Evolutionary conservation across 1,284 basidiomycete species (phyloP).

Genomic region (Kwoniella shivajii): DNA sequence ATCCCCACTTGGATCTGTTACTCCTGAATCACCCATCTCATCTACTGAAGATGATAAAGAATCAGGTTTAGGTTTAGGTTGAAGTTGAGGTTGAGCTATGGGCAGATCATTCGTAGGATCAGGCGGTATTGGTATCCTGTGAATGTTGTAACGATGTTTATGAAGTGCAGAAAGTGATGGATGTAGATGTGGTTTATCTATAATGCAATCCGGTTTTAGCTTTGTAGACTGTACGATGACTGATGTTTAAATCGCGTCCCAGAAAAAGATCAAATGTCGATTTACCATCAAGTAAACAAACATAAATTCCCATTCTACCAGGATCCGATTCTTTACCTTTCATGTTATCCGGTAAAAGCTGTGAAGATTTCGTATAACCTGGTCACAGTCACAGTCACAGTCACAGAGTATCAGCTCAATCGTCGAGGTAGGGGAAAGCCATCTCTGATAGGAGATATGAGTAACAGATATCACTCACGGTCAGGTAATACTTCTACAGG

Average conservation of each 20-base stretch:
- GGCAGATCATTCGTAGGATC: conserved; percentile 25
- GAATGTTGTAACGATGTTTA: conserved; percentile 28
- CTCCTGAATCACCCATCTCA: neutral
- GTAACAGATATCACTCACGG: conserved; percentile 13
- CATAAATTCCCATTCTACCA: conserved; percentile 32
- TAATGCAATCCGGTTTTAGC: neutral
- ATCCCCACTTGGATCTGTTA: neutral
- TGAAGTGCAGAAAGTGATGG: conserved; percentile 30
- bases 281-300: conserved; percentile 37
- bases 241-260: neutral
- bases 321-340: conserved; percentile 32
- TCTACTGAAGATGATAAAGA: no score
- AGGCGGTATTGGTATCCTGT: conserved; percentile 26
- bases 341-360: neutral
- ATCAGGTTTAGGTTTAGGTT: neutral
- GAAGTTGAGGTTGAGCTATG: neutral
- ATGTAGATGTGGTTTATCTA: conserved; percentile 34
- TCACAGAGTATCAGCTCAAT: no score
- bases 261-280: neutral
- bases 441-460: no score
- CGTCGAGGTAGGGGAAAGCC: no score
- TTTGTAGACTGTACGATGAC: neutral
- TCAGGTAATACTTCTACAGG: conserved; percentile 25
- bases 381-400: no score
- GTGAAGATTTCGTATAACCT: conserved; percentile 14